Conservation (phyloP, 2,329 filamentous ascomycete genomes). For the Verticillium dahliae region DNA sequence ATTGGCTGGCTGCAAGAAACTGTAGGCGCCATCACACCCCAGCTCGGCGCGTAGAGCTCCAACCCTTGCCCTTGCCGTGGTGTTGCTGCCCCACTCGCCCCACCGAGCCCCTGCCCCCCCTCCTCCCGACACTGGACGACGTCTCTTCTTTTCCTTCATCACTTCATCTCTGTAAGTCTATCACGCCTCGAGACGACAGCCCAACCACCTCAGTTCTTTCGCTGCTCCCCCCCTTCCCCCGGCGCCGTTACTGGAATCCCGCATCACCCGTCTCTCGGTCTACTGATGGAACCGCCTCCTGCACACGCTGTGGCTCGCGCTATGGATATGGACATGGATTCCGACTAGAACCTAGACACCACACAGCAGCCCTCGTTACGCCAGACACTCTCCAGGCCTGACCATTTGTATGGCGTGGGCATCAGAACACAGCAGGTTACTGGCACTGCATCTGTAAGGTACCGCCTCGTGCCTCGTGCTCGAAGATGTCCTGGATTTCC, state of each 20-base stretch:
- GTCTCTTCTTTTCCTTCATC: not conserved
- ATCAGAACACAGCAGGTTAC: not conserved
- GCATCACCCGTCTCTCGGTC: not conserved
- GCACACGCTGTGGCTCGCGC: not conserved
- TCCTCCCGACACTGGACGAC: not conserved
- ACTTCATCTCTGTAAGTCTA: constrained; percentile 1
- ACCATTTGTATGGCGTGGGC: not conserved
- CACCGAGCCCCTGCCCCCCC: not conserved
- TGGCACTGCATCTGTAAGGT: not conserved
- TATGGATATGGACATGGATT: not conserved
- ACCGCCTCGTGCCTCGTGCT: not conserved
- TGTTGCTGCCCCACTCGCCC: constrained; percentile 1
- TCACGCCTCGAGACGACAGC: not conserved
- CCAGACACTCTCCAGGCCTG: not conserved
- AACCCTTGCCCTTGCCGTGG: constrained; percentile 6
- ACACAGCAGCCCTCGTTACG: not conserved
- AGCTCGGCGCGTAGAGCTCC: constrained; percentile 13
- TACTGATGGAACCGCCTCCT: not conserved
- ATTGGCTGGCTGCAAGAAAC: constrained; percentile 15
- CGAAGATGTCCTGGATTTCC: not conserved
- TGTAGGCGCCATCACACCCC: constrained; percentile 14
- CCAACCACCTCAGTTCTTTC: not conserved
- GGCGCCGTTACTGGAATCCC: not conserved
- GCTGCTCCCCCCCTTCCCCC: not conserved
- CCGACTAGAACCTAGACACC: not conserved